Percentiles rank a stretch among this genome's conserved stretches.
phyloP scores from a whole-genome alignment of 345 rosid genomes.

The Dipteronia dyeriana region DNA sequence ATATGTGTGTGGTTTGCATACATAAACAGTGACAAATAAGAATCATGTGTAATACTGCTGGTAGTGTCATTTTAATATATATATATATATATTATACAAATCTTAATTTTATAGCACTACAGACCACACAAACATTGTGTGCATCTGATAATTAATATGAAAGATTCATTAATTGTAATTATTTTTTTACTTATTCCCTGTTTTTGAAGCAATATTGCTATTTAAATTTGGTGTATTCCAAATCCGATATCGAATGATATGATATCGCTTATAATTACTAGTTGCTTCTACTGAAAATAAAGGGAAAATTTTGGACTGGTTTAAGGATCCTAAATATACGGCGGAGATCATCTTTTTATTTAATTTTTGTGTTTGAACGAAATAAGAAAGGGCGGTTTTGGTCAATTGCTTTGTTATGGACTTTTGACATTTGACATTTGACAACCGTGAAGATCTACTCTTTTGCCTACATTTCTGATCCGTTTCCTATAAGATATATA shows the following conservation, averaged over 20 bases:
- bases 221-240: too few species aligned
- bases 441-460: conserved; percentile 8
- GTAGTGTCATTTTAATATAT: too few species aligned
- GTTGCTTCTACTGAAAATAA: conserved; percentile 21
- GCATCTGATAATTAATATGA: too few species aligned
- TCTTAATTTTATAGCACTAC: too few species aligned
- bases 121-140: too few species aligned
- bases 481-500: neutral
- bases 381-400: neutral
- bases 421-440: conserved; percentile 26
- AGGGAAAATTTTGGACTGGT: neutral
- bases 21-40: too few species aligned
- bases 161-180: too few species aligned
- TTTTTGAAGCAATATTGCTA: too few species aligned
- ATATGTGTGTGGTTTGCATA: too few species aligned
- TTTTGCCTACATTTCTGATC: neutral
- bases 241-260: too few species aligned
- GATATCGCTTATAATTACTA: neutral
- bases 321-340: neutral
- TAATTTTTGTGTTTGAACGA: neutral
- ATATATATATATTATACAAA: neutral
- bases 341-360: neutral
- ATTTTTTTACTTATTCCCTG: too few species aligned
- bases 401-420: conserved; percentile 29
- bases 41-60: too few species aligned